Percentiles rank a stretch among this genome's conserved stretches.
Conservation (phyloP, 139 green algal genomes). For the Microglena sp. region DNA sequence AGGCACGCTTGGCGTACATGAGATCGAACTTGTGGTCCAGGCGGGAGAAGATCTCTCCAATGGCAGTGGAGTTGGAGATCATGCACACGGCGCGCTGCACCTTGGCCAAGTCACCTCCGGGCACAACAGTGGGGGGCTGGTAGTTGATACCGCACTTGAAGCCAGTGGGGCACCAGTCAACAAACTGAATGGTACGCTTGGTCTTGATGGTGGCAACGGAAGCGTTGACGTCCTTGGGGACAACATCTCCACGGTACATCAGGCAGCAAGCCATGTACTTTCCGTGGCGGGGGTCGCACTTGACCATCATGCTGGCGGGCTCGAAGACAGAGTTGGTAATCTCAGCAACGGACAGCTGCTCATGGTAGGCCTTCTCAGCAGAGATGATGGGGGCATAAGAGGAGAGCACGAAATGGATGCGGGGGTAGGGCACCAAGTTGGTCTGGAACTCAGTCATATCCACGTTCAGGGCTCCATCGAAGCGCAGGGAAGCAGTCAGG, state of each 20-base stretch:
- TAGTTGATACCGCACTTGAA: conserved; percentile 99
- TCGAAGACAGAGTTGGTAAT: conserved; percentile 97
- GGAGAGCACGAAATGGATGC: conserved; percentile 99
- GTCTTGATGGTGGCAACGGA: conserved; percentile 97
- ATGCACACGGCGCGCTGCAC: conserved; percentile 99
- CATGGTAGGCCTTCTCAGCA: conserved; percentile 24
- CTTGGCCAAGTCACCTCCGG: conserved; percentile 96
- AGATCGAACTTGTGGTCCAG: conserved; percentile 99
- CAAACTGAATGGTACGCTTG: conserved; percentile 97
- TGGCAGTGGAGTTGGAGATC: conserved; percentile 98
- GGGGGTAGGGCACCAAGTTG: conserved; percentile 97
- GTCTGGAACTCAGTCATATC: conserved; percentile 98
- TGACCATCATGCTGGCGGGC: conserved; percentile 94
- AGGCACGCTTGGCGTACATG: conserved; percentile 99
- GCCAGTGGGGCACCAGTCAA: conserved; percentile 97
- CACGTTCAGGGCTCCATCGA: conserved; percentile 93
- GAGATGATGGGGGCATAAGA: conserved; percentile 95
- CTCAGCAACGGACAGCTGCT: conserved; percentile 95
- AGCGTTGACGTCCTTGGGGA: conserved; percentile 98
- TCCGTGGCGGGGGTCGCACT: conserved; percentile 89
- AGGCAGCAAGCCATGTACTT: conserved; percentile 99
- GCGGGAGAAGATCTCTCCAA: conserved; percentile 95
- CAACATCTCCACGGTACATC: conserved; percentile 99
- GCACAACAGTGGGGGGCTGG: conserved; percentile 97
- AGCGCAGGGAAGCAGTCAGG: conserved; percentile 88